Percentiles rank a stretch among this genome's conserved stretches.
Evolutionary conservation across 345 rosid species (phyloP).

Genomic region (Rhodomyrtus tomentosa): DNA sequence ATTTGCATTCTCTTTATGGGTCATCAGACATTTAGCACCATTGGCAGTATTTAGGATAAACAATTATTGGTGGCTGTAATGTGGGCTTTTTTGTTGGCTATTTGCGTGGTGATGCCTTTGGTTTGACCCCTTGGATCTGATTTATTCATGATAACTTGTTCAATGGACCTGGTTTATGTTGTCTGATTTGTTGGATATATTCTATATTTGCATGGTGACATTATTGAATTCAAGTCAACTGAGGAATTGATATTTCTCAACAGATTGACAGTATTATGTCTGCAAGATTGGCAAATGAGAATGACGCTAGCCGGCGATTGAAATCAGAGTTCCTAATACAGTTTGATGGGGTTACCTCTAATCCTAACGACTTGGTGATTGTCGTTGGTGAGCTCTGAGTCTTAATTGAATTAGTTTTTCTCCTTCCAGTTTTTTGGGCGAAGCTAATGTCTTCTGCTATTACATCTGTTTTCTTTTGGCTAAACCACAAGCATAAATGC

Average conservation of each 20-base stretch:
- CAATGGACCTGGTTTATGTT: neutral
- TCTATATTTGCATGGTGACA: neutral
- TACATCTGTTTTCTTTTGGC: neutral
- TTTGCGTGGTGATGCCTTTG: neutral
- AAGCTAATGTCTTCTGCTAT: neutral
- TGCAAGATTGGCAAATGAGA: constrained; percentile 68
- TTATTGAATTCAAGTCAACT: neutral
- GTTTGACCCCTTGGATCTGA: neutral
- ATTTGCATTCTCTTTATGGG: neutral
- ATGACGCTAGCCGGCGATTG: constrained; percentile 89
- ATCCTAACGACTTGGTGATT: constrained; percentile 71
- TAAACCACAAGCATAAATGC: neutral
- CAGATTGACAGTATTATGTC: constrained; percentile 98
- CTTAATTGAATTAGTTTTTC: neutral
- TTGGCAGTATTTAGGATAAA: neutral
- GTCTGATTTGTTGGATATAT: neutral
- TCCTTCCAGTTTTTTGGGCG: neutral
- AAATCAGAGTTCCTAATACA: constrained; percentile 94
- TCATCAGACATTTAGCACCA: neutral
- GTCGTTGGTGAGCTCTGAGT: constrained; percentile 57
- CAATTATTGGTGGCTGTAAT: neutral
- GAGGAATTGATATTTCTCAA: neutral
- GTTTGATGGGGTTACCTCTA: constrained; percentile 90
- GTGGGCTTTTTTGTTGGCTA: neutral
- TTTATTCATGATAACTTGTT: neutral